A percentile compares a stretch with the other conserved stretches of the same genome.
phyloP scores from a whole-genome alignment of 768 basidiomycete species.

The Lentinula sp. region DNA sequence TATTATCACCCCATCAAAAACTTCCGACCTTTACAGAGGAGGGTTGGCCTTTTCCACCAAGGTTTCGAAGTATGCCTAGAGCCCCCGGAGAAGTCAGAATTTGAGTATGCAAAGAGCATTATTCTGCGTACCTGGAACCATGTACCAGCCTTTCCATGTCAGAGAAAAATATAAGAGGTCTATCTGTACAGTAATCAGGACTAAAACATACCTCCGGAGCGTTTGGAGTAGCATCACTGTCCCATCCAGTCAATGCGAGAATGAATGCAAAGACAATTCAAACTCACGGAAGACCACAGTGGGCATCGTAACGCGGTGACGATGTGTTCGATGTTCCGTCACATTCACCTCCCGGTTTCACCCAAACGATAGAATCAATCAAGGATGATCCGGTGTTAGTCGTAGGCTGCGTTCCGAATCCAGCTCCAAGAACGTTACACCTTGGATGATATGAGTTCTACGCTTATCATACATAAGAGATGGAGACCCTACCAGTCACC shows the following conservation, averaged over 20 bases:
- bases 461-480: neutral
- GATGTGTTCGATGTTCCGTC: constrained; percentile 57
- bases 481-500: constrained; percentile 34
- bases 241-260: constrained; percentile 4
- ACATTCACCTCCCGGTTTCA: constrained; percentile 64
- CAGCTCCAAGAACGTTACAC: constrained; percentile 61
- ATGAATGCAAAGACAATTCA: neutral
- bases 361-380: constrained; percentile 61
- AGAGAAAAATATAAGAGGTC: neutral
- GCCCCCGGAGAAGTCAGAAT: neutral
- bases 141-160: constrained; percentile 34
- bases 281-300: constrained; percentile 43
- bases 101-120: neutral
- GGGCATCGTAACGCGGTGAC: constrained; percentile 44
- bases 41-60: constrained; percentile 51
- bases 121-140: constrained; percentile 49
- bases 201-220: constrained; percentile 36
- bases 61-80: constrained; percentile 47
- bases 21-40: constrained; percentile 28
- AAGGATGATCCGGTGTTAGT: constrained; percentile 44
- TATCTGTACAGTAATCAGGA: neutral
- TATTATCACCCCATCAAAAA: too few species aligned
- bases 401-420: constrained; percentile 57
- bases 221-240: constrained; percentile 46
- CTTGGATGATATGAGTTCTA: constrained; percentile 2